These are phyloP conservation scores for Didymella keratinophila DNA, from an alignment of 2,329 filamentous ascomycete species.

Conservation along the genomic window DNA sequence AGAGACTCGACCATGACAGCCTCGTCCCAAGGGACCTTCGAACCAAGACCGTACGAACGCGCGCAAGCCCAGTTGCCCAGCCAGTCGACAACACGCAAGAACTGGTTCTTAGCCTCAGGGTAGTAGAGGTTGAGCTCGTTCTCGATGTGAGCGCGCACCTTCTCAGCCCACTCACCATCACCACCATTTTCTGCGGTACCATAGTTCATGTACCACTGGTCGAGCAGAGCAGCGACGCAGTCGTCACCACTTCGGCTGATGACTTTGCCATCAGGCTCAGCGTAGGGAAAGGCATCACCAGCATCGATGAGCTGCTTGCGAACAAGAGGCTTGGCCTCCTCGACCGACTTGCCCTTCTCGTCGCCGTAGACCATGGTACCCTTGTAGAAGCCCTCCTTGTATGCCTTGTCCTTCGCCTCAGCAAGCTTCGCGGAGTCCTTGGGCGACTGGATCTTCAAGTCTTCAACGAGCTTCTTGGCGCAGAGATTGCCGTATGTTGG, in stretches of 20 bases:
- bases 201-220: constrained; percentile 99
- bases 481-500: constrained; percentile 86
- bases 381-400: constrained; percentile 98
- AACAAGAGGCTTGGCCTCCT: constrained; percentile 86
- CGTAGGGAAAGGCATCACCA: constrained; percentile 86
- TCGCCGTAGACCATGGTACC: constrained; percentile 88
- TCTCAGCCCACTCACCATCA: constrained; percentile 77
- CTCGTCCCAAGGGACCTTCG: constrained; percentile 92
- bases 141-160: constrained; percentile 58
- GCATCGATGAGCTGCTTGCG: constrained; percentile 77
- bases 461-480: constrained; percentile 83
- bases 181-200: constrained; percentile 72
- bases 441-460: constrained; percentile 94
- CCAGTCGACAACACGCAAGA: constrained; percentile 89
- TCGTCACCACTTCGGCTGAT: constrained; percentile 89
- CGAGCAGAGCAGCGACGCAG: constrained; percentile 89
- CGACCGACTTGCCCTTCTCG: constrained; percentile 85
- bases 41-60: constrained; percentile 88
- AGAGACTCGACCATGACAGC: constrained; percentile 91
- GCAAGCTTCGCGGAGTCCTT: constrained; percentile 92
- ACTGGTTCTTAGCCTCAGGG: constrained; percentile 62
- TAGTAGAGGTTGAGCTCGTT: constrained; percentile 82
- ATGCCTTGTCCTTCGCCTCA: constrained; percentile 93
- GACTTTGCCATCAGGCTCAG: constrained; percentile 88
- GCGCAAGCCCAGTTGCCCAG: constrained; percentile 87